Base-by-base conservation (phyloP, 2,329 filamentous ascomycete species). In the Fusarium sp. region DNA sequence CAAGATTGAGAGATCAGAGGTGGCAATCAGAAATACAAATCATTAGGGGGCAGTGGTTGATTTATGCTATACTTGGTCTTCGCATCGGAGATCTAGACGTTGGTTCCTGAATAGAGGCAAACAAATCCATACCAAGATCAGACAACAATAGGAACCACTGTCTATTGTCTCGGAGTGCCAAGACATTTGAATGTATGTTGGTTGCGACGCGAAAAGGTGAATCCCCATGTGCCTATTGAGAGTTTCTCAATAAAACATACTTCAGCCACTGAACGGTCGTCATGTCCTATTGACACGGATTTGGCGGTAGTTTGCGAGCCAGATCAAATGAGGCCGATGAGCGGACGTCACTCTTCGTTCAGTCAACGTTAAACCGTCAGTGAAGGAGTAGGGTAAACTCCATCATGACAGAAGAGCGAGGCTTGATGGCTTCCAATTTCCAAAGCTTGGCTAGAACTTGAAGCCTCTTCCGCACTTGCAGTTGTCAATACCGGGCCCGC, bases 191-290 rank as follows among this genome's bases (percentile, higher is more conserved):
- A 24, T 43, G 18, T 30, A 18, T 43, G 8, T 18, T 43, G 20
- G 24, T 47, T 45, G 40, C 27, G 65, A 52, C 40, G 25, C 22
- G n/a, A 18, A 43, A 25, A 25, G n/a, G 51, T 20, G 29, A 34
- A 18, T 18, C 22, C 43, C 8, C 45, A 47, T 24, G 20, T 41
- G 20, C 20, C 52, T 38, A 48, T 47, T 57, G 32, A 54, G 25
- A 57, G 58, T 60, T 70, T 46, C 25, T 24, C 22, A 11, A 47
- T 38, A 46, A 15, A 54, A 65, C 41, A 46, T 45, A 62, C 68
- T 71, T 71, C 16, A 71, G 68, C 68, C 68, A 71, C 34, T 38
- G 18, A 38, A 38, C 60, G 40, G 49, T 46, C 56, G 27, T 48
- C 20, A 40, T 65, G 20, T 46, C 13, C 29, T 46, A 34, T 40